A percentile compares a stretch with the other conserved stretches of the same genome.
These are phyloP conservation scores for Arthrobotrys entomopaga DNA, from an alignment of 2,329 filamentous ascomycete species.

Conservation along the genomic window DNA sequence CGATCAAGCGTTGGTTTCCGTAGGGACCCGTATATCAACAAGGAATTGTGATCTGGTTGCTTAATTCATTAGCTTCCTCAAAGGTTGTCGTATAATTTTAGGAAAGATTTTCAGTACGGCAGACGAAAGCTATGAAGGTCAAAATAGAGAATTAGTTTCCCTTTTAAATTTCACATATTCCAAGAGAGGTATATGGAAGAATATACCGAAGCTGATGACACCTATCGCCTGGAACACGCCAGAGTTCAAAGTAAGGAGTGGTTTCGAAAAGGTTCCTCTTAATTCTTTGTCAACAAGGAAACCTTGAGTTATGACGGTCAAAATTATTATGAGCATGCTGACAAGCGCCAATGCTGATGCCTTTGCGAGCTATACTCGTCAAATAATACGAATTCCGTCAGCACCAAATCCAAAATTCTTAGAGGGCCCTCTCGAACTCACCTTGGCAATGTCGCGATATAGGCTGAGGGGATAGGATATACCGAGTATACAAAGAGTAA, in stretches of 20 bases:
- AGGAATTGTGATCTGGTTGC: slow-evolving; percentile 82
- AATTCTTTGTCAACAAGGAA: slow-evolving; percentile 76
- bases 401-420: no score
- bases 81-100: neutral
- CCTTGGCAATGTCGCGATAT: slow-evolving; percentile 97
- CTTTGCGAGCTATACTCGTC: slow-evolving; percentile 76
- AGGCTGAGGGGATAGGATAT: slow-evolving; percentile 91
- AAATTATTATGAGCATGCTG: slow-evolving; percentile 89
- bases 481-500: slow-evolving; percentile 84
- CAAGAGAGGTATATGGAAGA: neutral
- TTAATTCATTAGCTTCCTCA: slow-evolving; percentile 45
- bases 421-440: slow-evolving; percentile 62
- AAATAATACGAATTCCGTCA: no score
- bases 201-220: slow-evolving; percentile 91
- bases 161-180: no score
- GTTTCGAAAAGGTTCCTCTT: slow-evolving; percentile 75
- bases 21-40: slow-evolving; percentile 95
- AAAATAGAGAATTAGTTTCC: slow-evolving; percentile 1
- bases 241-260: slow-evolving; percentile 79
- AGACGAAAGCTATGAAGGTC: slow-evolving; percentile 70
- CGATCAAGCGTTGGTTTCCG: slow-evolving; percentile 94
- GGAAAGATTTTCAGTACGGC: slow-evolving; percentile 65
- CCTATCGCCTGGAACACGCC: slow-evolving; percentile 96
- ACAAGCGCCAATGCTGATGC: slow-evolving; percentile 91
- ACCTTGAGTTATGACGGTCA: slow-evolving; percentile 87